A percentile compares a stretch with the other conserved stretches of the same genome.
phyloP scores from a whole-genome alignment of 148 eudicot genomes.

The Rhododendron williamsianum region DNA sequence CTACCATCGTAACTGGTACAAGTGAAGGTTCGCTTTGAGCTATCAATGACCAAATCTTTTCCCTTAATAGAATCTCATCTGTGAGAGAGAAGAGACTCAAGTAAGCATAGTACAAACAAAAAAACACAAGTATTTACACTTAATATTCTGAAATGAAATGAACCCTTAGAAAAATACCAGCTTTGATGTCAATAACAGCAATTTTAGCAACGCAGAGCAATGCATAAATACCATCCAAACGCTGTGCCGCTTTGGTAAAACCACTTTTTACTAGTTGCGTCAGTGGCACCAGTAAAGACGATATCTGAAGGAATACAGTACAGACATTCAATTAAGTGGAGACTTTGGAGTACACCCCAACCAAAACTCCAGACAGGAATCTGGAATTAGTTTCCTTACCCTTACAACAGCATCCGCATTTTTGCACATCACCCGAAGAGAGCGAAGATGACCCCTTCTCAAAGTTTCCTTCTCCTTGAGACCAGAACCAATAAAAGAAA shows the following conservation, averaged over 20 bases:
- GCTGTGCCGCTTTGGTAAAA: constrained; percentile 75
- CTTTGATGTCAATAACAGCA: constrained; percentile 83
- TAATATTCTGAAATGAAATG: background rate
- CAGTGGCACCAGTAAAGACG: constrained; percentile 69
- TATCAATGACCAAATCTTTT: constrained; percentile 82
- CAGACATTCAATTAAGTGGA: background rate
- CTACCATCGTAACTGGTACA: constrained; percentile 77
- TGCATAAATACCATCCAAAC: constrained; percentile 90
- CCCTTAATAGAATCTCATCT: constrained; percentile 80
- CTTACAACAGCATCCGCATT: constrained; percentile 56
- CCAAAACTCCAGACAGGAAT: background rate
- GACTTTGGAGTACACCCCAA: background rate
- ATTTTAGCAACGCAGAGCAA: constrained; percentile 66
- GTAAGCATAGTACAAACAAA: background rate
- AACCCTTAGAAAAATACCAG: constrained; percentile 40
- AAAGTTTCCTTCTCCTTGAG: constrained; percentile 87
- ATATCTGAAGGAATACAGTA: constrained; percentile 41
- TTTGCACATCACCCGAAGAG: constrained; percentile 59
- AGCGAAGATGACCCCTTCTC: constrained; percentile 88
- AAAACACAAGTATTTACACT: background rate
- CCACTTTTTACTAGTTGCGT: constrained; percentile 85
- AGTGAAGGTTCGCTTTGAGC: constrained; percentile 81
- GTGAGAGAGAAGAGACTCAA: background rate
- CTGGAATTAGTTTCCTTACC: constrained; percentile 32
- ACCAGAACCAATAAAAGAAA: constrained; percentile 67